A percentile compares a stretch with the other conserved stretches of the same genome.
phyloP scores from a whole-genome alignment of 371 early-diverging fungal genomes.

The Rhizopus arrhizus region DNA sequence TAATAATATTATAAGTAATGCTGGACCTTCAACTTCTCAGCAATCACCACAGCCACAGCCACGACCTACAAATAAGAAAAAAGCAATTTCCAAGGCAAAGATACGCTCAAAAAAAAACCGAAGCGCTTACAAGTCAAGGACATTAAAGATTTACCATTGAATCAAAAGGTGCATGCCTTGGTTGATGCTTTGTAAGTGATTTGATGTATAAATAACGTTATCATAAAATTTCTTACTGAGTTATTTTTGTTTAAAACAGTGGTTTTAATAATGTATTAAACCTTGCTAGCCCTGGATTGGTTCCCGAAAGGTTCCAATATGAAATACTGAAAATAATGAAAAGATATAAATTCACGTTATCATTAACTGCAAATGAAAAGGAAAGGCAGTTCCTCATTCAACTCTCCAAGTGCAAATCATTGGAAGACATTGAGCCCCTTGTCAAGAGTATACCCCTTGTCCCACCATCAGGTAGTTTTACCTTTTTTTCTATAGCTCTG shows the following conservation, averaged over 20 bases:
- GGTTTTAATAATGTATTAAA: conserved; percentile 10
- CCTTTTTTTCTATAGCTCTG: conserved; percentile 21
- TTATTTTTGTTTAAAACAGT: conserved; percentile 17
- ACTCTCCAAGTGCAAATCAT: conserved; percentile 17
- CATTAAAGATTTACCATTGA: conserved; percentile 12
- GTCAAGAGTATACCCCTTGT: conserved; percentile 21
- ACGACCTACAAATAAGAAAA: conserved; percentile 16
- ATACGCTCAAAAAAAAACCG: conserved; percentile 16
- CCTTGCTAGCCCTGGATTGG: conserved; percentile 15
- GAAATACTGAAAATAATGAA: conserved; percentile 20
- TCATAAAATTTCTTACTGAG: conserved; percentile 17
- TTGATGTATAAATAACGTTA: conserved; percentile 17
- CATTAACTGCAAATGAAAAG: conserved; percentile 17
- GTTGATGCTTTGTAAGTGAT: conserved; percentile 16
- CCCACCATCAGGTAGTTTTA: conserved; percentile 17
- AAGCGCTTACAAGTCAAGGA: conserved; percentile 15
- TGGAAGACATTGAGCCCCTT: conserved; percentile 18
- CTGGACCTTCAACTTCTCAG: conserved; percentile 17
- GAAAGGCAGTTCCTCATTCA: conserved; percentile 16
- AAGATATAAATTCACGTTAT: conserved; percentile 6
- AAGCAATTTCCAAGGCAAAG: conserved; percentile 16
- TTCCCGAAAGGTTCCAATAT: conserved; percentile 17
- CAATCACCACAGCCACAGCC: conserved; percentile 13
- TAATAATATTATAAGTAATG: conserved; percentile 16
- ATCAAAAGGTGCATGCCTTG: conserved; percentile 18